Conservation (phyloP, 129 eudicot species). For the Escallonia rubra region DNA sequence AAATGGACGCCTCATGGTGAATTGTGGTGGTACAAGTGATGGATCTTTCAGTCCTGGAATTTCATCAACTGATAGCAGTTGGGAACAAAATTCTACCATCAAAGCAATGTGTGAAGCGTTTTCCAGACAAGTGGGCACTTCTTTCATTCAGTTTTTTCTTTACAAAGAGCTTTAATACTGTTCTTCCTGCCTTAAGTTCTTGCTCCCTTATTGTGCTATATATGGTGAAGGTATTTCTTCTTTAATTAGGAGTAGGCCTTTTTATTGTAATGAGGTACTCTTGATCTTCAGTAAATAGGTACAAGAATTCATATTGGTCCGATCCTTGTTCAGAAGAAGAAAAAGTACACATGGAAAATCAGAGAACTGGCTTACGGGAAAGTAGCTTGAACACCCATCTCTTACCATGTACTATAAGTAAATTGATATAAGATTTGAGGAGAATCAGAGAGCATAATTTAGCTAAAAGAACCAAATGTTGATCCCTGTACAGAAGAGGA, state of each 20-base stretch:
- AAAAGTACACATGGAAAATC: no score
- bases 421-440: no score
- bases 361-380: no score
- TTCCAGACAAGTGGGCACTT: constrained; percentile 54
- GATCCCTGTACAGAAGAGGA: no score
- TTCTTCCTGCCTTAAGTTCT: neutral
- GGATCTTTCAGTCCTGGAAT: constrained; percentile 3
- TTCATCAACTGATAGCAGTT: constrained; percentile 14
- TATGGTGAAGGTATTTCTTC: neutral
- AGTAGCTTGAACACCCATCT: no score
- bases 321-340: no score
- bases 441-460: no score
- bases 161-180: neutral
- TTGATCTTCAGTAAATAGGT: no score
- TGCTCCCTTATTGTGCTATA: neutral
- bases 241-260: neutral
- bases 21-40: constrained; percentile 58
- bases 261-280: neutral
- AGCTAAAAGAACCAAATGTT: no score
- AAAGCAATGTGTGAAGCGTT: constrained; percentile 64
- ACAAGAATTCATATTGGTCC: no score
- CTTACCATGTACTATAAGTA: no score
- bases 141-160: neutral
- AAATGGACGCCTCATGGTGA: constrained; percentile 83
- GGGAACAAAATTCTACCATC: constrained; percentile 56